Percentiles rank a stretch among this genome's conserved stretches.
Evolutionary conservation across 192 early-diverging fungal genomes (phyloP).

Genomic region (Coemansia sp.): DNA sequence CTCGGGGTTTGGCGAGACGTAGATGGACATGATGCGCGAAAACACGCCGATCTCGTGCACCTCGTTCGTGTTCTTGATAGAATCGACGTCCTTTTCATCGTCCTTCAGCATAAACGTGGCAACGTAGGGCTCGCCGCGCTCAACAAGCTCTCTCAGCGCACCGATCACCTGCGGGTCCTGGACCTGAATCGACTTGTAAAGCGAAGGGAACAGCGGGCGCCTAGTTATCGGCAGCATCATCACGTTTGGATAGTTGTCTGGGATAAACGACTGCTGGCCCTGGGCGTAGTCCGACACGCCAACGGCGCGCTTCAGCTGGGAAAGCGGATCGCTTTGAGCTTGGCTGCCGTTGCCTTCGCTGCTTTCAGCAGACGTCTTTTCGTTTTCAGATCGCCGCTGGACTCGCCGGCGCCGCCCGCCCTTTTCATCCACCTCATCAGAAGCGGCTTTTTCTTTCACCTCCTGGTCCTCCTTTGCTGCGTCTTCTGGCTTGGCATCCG

Average conservation of each 20-base stretch:
- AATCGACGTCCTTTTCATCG: slow-evolving; percentile 82
- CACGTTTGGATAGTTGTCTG: slow-evolving; percentile 90
- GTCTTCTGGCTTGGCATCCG: slow-evolving; percentile 1
- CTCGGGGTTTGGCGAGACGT: slow-evolving; percentile 72
- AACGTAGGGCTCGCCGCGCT: slow-evolving; percentile 93
- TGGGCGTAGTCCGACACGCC: slow-evolving; percentile 63
- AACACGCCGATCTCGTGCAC: slow-evolving; percentile 92
- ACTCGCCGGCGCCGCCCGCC: slow-evolving; percentile 29
- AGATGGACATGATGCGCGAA: slow-evolving; percentile 94
- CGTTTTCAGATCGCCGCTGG: slow-evolving; percentile 35
- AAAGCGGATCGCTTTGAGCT: slow-evolving; percentile 25
- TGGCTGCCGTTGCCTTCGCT: slow-evolving; percentile 13
- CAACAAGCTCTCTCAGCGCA: slow-evolving; percentile 87
- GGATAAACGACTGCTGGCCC: slow-evolving; percentile 74
- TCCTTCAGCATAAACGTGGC: slow-evolving; percentile 93
- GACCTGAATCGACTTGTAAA: slow-evolving; percentile 97
- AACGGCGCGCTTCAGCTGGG: slow-evolving; percentile 52
- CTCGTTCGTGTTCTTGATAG: slow-evolving; percentile 70
- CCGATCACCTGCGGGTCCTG: slow-evolving; percentile 90
- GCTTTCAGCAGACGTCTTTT: slow-evolving; percentile 8
- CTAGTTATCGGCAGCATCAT: slow-evolving; percentile 90
- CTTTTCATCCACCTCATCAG: slow-evolving; percentile 17
- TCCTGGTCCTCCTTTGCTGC: slow-evolving; percentile 9
- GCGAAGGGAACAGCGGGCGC: slow-evolving; percentile 92
- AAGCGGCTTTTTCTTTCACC: slow-evolving; percentile 1